Conservation (phyloP, 139 green algal genomes). For the Tetradesmus lagerheimii region DNA sequence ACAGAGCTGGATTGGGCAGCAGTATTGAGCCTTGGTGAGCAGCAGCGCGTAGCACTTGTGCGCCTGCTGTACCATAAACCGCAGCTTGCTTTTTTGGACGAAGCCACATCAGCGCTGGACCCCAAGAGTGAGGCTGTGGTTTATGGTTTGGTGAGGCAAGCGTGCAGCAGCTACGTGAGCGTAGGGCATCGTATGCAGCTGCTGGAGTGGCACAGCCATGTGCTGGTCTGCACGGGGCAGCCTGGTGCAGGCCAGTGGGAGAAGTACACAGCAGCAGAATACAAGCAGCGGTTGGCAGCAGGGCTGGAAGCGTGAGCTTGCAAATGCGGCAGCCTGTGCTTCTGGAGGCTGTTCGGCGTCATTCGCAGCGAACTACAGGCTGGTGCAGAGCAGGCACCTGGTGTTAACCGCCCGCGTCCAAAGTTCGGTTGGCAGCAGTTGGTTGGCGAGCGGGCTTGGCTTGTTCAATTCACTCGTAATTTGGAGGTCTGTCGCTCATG, state of each 20-base stretch:
- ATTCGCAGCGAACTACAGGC: no score
- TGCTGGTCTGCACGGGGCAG: constrained; percentile 65
- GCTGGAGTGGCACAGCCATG: constrained; percentile 80
- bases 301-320: background rate
- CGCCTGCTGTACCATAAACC: constrained; percentile 62
- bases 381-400: no score
- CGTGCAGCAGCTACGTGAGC: constrained; percentile 72
- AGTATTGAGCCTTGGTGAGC: constrained; percentile 82
- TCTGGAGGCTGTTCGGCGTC: no score
- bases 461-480: no score
- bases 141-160: constrained; percentile 64
- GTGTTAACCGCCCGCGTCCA: background rate
- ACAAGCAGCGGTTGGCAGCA: constrained; percentile 10
- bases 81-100: constrained; percentile 72
- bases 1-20: constrained; percentile 78
- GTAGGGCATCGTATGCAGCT: constrained; percentile 84
- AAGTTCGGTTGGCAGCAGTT: background rate
- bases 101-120: constrained; percentile 83
- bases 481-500: no score
- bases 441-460: background rate
- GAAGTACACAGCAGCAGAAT: constrained; percentile 49
- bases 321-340: background rate
- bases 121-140: constrained; percentile 65
- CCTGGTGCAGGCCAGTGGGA: constrained; percentile 42
- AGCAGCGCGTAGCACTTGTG: constrained; percentile 82